phyloP scores from a whole-genome alignment of 129 eudicot genomes.

The Silybum marianum region DNA sequence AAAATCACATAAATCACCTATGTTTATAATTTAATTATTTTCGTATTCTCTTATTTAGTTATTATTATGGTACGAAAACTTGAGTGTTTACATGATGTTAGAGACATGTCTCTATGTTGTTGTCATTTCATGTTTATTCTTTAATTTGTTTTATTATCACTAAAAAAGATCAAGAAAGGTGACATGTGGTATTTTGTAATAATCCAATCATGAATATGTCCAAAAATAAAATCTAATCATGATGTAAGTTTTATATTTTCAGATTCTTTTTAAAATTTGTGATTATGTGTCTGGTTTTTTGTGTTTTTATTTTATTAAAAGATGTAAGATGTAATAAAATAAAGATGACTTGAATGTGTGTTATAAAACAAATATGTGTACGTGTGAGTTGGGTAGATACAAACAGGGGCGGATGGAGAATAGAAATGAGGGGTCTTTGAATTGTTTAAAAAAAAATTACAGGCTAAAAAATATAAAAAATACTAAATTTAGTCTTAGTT shows the following conservation, averaged over 20 bases:
- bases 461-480: no score
- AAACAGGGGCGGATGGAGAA: no score
- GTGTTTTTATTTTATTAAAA: neutral
- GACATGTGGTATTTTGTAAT: neutral
- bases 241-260: neutral
- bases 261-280: neutral
- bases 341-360: neutral
- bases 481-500: no score
- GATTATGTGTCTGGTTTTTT: neutral
- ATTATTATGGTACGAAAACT: no score
- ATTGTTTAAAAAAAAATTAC: no score
- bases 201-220: constrained; percentile 1
- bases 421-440: no score
- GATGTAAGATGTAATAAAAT: neutral
- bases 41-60: no score
- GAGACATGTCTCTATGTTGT: neutral
- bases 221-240: neutral
- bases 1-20: no score
- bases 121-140: neutral
- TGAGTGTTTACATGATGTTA: neutral
- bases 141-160: neutral
- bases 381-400: neutral
- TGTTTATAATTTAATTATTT: no score
- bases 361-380: neutral
- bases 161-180: neutral